Evolutionary conservation across 805 yeast species (phyloP).

Genomic region (Metschnikowia matae): DNA sequence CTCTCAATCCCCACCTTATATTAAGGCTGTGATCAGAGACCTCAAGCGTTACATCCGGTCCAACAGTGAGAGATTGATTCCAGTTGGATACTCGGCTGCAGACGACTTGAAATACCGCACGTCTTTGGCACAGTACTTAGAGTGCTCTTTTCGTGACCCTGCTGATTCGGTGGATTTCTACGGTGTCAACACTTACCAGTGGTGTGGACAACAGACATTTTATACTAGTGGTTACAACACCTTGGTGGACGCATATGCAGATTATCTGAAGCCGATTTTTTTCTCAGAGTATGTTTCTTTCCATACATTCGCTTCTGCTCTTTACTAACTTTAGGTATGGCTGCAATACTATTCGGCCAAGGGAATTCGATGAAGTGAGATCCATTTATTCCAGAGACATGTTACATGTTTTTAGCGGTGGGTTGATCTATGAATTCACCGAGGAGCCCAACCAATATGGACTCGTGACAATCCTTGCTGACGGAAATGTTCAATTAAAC

Average conservation of each 20-base stretch:
- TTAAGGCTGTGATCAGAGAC: constrained; percentile 78
- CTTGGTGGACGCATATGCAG: constrained; percentile 67
- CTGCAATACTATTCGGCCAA: constrained; percentile 77
- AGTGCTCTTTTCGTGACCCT: constrained; percentile 57
- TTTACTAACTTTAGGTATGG: constrained; percentile 44
- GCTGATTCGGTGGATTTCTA: constrained; percentile 69
- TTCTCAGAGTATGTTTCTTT: constrained; percentile 64
- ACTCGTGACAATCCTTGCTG: constrained; percentile 47
- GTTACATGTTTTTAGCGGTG: constrained; percentile 80
- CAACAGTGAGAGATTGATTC: constrained; percentile 63
- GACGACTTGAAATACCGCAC: constrained; percentile 79
- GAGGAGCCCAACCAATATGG: constrained; percentile 82
- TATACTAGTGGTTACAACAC: constrained; percentile 62
- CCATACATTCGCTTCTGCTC: background rate
- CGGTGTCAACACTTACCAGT: constrained; percentile 78
- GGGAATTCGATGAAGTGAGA: constrained; percentile 71
- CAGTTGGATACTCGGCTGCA: constrained; percentile 96
- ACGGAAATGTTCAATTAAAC: constrained; percentile 42
- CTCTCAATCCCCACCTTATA: constrained; percentile 61
- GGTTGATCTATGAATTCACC: constrained; percentile 74
- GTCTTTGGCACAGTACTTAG: constrained; percentile 74
- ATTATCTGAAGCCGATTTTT: constrained; percentile 73
- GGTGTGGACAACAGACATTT: constrained; percentile 87
- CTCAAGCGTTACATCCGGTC: constrained; percentile 64
- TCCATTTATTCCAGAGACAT: constrained; percentile 67